phyloP scores from a whole-genome alignment of 2,329 filamentous ascomycete genomes.

The Trichoderma afroharzianum region DNA sequence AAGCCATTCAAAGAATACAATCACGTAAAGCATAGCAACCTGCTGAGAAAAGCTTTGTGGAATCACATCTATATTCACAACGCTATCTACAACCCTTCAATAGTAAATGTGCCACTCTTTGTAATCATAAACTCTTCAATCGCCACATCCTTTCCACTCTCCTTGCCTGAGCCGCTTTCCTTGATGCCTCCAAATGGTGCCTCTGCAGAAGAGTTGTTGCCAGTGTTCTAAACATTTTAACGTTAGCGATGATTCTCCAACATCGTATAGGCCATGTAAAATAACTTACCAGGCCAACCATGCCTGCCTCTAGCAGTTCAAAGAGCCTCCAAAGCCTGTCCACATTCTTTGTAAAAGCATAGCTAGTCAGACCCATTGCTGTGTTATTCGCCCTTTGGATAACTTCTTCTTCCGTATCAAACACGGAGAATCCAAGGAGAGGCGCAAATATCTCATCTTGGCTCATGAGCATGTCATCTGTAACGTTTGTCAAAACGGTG shows the following conservation, averaged over 20 bases:
- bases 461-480: constrained; percentile 61
- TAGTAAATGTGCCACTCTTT: constrained; percentile 43
- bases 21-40: not conserved
- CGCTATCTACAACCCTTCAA: constrained; percentile 26
- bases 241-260: not conserved
- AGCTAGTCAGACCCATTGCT: constrained; percentile 68
- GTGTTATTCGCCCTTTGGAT: constrained; percentile 61
- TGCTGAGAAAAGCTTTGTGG: not conserved
- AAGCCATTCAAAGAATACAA: not conserved
- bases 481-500: constrained; percentile 66
- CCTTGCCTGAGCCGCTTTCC: constrained; percentile 45
- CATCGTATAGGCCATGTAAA: not conserved
- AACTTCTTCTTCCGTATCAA: constrained; percentile 67
- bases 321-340: constrained; percentile 41
- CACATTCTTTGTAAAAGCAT: constrained; percentile 60
- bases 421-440: constrained; percentile 64
- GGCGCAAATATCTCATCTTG: constrained; percentile 71
- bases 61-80: not conserved
- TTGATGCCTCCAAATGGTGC: constrained; percentile 48
- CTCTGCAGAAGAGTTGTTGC: constrained; percentile 41
- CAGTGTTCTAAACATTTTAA: constrained; percentile 32
- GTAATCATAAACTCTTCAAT: constrained; percentile 45
- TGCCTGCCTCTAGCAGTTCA: constrained; percentile 46
- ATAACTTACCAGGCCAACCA: constrained; percentile 35
- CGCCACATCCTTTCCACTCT: constrained; percentile 46